These are phyloP conservation scores for Pisolithus marmoratus DNA, from an alignment of 768 basidiomycete species.

Conservation along the genomic window DNA sequence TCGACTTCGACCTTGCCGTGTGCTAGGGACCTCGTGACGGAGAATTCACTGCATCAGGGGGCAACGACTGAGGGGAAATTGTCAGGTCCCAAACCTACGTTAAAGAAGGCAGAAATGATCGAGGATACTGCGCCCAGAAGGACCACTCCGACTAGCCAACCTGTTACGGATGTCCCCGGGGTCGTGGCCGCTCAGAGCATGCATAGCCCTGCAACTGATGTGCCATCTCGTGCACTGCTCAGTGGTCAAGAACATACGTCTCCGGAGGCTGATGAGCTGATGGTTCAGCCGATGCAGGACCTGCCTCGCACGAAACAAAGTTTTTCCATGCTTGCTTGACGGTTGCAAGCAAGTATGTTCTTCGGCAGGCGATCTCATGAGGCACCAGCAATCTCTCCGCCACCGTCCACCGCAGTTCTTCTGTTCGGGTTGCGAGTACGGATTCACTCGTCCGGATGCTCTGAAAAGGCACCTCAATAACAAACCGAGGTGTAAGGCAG, in stretches of 20 bases:
- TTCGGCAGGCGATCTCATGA: slow-evolving; percentile 22
- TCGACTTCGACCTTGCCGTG: background rate
- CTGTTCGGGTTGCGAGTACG: slow-evolving; percentile 22
- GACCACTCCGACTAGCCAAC: background rate
- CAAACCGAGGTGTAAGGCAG: slow-evolving; percentile 22
- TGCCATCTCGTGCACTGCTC: background rate
- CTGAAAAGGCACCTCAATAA: slow-evolving; percentile 29
- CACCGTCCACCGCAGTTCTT: slow-evolving; percentile 16
- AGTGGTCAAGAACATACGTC: background rate
- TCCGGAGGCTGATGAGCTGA: background rate
- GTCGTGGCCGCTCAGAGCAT: background rate
- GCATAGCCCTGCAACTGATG: background rate
- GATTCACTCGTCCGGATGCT: slow-evolving; percentile 26
- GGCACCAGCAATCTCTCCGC: slow-evolving; percentile 26
- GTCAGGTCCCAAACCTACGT: background rate
- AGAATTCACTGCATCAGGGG: slow-evolving; percentile 11
- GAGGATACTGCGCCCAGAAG: slow-evolving; percentile 6
- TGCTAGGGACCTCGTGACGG: background rate
- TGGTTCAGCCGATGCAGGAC: background rate
- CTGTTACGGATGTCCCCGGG: background rate
- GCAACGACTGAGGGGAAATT: slow-evolving; percentile 4
- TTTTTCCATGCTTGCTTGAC: slow-evolving; percentile 19
- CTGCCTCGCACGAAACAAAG: slow-evolving; percentile 6
- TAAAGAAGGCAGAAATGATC: slow-evolving; percentile 12
- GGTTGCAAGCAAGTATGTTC: slow-evolving; percentile 24